Base-by-base conservation (phyloP, 768 basidiomycete species). In the Hericium rajendrae region DNA sequence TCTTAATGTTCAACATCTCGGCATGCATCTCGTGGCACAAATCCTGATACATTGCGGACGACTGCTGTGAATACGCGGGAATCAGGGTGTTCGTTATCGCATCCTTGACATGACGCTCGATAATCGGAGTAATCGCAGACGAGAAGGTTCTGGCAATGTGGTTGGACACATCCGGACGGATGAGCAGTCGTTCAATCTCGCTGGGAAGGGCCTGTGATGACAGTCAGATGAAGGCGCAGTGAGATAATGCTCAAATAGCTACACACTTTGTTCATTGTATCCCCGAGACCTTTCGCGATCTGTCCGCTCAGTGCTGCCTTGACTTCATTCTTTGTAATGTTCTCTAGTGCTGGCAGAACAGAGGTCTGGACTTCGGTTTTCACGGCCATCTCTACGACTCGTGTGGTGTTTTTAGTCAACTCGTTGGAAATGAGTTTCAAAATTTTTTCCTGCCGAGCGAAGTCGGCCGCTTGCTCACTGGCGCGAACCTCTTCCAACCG, bases 331-430 rank as follows among this genome's bases (percentile, higher is more conserved):
- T 84, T 86, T 9, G 89, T 92, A 67, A 92, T 89, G 55, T 73
- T 84, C 68, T 91, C 89, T 38, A 94, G 75, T 8, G 89, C 81
- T 4, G 91, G 91, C 18, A 92, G 74, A 12, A 94, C 88, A 0
- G 88, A 90, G 64, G 78, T 85, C 67, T 89, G 89, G 15, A 93
- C 86, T 67, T 92, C 91, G 54, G 74, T 77, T 74, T 91, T 91
- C 66, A 93, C 86, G 13, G 90, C 91, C 78, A 86, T 79, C 73
- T 94, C 91, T 48, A 94, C 91, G 51, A 92, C 88, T 12, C 89
- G 81, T 10, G 89, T 90, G 11, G 91, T 93, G 63, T 92, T 92
- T 71, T 87, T 84, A 9, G 87, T 91, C 53, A 93, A 76, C 70
- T 91, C 88, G 1, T 81, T 88, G 22, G 90, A 92, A 62, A 93